phyloP scores from a whole-genome alignment of 2,329 filamentous ascomycete genomes.

The Sclerotinia sclerotiorum region DNA sequence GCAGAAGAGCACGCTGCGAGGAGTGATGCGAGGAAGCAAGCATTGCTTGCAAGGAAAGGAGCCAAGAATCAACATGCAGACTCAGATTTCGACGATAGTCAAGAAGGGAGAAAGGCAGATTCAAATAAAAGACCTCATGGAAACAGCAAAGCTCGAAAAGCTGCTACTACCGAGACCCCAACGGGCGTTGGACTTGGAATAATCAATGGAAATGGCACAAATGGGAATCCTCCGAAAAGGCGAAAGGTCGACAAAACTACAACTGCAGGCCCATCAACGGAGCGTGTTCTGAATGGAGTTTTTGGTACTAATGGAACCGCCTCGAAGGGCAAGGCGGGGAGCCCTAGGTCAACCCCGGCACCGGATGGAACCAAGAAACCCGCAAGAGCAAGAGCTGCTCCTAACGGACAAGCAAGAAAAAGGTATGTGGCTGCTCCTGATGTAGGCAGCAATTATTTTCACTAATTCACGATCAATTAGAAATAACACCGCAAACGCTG shows the following conservation, averaged over 20 bases:
- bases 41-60: constrained; percentile 68
- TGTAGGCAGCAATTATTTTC: constrained; percentile 2
- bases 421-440: constrained; percentile 55
- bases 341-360: constrained; percentile 66
- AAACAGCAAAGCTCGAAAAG: constrained; percentile 62
- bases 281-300: constrained; percentile 65
- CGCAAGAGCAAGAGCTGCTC: constrained; percentile 62
- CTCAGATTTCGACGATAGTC: constrained; percentile 75
- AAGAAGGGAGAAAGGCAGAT: constrained; percentile 44
- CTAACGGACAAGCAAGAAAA: constrained; percentile 74
- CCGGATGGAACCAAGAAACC: constrained; percentile 68
- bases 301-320: constrained; percentile 49
- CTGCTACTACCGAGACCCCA: constrained; percentile 54
- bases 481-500: constrained; percentile 50
- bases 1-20: constrained; percentile 82
- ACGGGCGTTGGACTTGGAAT: constrained; percentile 64
- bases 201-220: constrained; percentile 52
- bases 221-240: constrained; percentile 63
- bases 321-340: constrained; percentile 60
- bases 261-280: constrained; percentile 55
- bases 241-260: constrained; percentile 74
- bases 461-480: constrained; percentile 37
- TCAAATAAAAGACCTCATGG: constrained; percentile 60
- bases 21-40: constrained; percentile 82
- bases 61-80: constrained; percentile 60